These are phyloP conservation scores for Casaregolazyma suthepensis DNA, from an alignment of 1,139 yeast species.

Conservation along the genomic window DNA sequence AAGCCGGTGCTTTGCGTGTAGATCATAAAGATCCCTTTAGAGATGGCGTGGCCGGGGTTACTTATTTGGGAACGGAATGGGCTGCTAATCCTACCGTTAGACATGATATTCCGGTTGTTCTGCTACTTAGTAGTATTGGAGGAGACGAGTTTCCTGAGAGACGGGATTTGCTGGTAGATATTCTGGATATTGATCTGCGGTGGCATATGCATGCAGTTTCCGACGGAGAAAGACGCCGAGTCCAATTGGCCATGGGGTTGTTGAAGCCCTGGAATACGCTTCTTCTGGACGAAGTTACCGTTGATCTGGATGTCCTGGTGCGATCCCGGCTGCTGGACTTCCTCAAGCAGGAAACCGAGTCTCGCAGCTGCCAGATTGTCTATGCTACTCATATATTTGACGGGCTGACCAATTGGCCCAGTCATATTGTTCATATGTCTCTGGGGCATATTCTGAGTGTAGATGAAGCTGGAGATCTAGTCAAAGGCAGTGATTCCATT, in stretches of 20 bases:
- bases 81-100: conserved; percentile 86
- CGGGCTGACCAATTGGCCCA: conserved; percentile 88
- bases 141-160: conserved; percentile 69
- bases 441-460: conserved; percentile 47
- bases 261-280: conserved; percentile 83
- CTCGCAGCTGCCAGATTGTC: conserved; percentile 54
- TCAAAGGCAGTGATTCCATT: conserved; percentile 30
- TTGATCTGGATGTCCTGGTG: conserved; percentile 89
- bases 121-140: conserved; percentile 75
- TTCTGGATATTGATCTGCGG: conserved; percentile 74
- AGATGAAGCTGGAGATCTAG: conserved; percentile 6
- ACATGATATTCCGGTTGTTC: conserved; percentile 81
- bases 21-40: conserved; percentile 86
- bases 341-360: conserved; percentile 60
- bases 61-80: conserved; percentile 97
- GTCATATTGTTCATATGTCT: conserved; percentile 71
- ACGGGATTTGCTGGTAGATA: conserved; percentile 63
- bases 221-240: conserved; percentile 93
- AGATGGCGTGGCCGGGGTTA: conserved; percentile 56
- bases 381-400: conserved; percentile 97
- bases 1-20: conserved; percentile 54
- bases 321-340: conserved; percentile 67
- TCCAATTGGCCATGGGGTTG: conserved; percentile 89
- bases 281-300: conserved; percentile 89
- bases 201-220: conserved; percentile 94